Evolutionary conservation across 2,329 filamentous ascomycete genomes (phyloP).

Genomic region (Paraphaeosphaeria sporulosa): DNA sequence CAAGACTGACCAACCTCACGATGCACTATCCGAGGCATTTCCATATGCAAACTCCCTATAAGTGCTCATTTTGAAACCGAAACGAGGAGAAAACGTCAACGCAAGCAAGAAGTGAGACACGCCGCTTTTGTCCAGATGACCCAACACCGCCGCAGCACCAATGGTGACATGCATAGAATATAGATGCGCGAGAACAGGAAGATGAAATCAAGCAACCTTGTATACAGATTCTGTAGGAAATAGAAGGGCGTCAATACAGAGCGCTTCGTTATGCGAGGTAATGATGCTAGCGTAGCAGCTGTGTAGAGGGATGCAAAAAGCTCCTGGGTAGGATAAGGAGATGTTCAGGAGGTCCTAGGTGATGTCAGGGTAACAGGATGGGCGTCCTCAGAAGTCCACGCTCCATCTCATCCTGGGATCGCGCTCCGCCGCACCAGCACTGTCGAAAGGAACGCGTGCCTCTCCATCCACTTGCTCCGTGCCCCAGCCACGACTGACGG

Average conservation of each 20-base stretch:
- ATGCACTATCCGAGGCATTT: conserved; percentile 15
- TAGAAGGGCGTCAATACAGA: not conserved
- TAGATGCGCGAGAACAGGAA: not conserved
- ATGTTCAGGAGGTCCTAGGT: not conserved
- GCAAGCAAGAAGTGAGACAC: not conserved
- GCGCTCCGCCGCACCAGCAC: conserved; percentile 40
- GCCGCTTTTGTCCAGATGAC: conserved; percentile 3
- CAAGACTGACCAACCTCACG: not conserved
- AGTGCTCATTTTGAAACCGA: conserved; percentile 4
- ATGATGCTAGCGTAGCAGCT: conserved; percentile 2
- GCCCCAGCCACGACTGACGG: conserved; percentile 28
- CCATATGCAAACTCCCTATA: conserved; percentile 4
- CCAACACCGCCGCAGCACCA: not conserved
- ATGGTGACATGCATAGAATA: not conserved
- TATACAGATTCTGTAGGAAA: not conserved
- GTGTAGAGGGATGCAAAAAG: not conserved
- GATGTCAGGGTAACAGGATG: not conserved
- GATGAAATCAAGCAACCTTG: not conserved
- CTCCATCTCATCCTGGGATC: conserved; percentile 52
- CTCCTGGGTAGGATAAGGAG: not conserved
- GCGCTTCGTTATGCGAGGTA: conserved; percentile 1
- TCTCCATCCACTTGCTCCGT: conserved; percentile 27
- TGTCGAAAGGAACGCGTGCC: conserved; percentile 43
- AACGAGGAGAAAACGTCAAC: not conserved
- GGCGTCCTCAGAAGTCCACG: conserved; percentile 49